Conservation (phyloP, 305 asterid genomes). For the Plantago rigida region DNA sequence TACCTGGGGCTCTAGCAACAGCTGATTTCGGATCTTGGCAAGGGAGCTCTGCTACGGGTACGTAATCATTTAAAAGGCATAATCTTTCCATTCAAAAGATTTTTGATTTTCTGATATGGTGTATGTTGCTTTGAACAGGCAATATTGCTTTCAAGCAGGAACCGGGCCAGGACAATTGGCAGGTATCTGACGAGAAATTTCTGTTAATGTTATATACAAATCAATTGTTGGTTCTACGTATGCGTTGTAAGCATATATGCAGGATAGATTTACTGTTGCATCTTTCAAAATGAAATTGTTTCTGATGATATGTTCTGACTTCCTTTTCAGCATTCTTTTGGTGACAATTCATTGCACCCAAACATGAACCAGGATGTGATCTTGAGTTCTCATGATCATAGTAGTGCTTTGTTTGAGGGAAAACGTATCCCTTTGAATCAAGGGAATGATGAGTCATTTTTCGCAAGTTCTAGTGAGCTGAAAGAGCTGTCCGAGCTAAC, state of each 20-base stretch:
- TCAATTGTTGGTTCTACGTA: not conserved
- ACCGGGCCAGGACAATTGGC: slow-evolving; percentile 44
- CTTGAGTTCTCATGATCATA: slow-evolving; percentile 29
- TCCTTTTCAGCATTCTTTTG: slow-evolving; percentile 31
- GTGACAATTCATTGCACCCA: slow-evolving; percentile 27
- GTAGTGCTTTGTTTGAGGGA: slow-evolving; percentile 33
- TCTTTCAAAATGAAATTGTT: not conserved
- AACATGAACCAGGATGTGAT: slow-evolving; percentile 30
- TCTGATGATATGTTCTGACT: not conserved
- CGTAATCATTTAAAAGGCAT: slow-evolving; percentile 12
- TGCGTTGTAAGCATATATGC: slow-evolving; percentile 4
- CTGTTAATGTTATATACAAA: slow-evolving; percentile 1
- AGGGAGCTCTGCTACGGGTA: slow-evolving; percentile 47
- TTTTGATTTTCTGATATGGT: slow-evolving; percentile 11
- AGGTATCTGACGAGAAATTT: slow-evolving; percentile 33
- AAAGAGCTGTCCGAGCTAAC: slow-evolving; percentile 38
- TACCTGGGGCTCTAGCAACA: slow-evolving; percentile 34
- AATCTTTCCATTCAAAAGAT: slow-evolving; percentile 17
- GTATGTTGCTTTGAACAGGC: slow-evolving; percentile 42
- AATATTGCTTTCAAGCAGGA: slow-evolving; percentile 42
- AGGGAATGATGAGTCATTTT: slow-evolving; percentile 35
- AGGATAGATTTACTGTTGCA: not conserved
- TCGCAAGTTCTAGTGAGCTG: slow-evolving; percentile 33
- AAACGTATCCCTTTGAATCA: slow-evolving; percentile 38
- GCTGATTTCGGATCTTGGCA: slow-evolving; percentile 46